Conservation (phyloP, 2,329 filamentous ascomycete species). For the Paraphoma chrysanthemicola region DNA sequence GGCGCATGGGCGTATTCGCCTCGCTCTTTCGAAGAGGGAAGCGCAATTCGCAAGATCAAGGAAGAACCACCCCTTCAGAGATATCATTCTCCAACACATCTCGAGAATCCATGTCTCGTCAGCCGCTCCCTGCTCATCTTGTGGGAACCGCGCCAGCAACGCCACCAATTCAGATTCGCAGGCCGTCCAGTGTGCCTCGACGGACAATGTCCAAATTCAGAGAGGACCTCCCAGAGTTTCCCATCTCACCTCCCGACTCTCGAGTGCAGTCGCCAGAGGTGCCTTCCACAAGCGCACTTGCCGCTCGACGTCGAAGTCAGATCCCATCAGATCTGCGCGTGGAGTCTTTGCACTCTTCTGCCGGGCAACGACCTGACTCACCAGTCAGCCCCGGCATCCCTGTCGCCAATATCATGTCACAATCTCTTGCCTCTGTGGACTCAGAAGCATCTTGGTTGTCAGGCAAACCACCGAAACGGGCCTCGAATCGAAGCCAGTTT, state of each 20-base stretch:
- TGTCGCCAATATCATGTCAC: conserved; percentile 62
- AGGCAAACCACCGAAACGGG: conserved; percentile 66
- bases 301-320: conserved; percentile 49
- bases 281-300: conserved; percentile 53
- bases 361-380: conserved; percentile 50
- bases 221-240: conserved; percentile 88
- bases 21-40: conserved; percentile 74
- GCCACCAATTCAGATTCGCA: conserved; percentile 50
- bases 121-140: conserved; percentile 59
- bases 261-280: conserved; percentile 79
- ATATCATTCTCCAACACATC: conserved; percentile 82
- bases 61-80: conserved; percentile 69
- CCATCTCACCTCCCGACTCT: conserved; percentile 84
- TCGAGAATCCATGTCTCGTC: conserved; percentile 78
- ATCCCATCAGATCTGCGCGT: conserved; percentile 43
- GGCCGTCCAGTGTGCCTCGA: conserved; percentile 67
- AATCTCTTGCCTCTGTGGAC: conserved; percentile 91
- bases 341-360: conserved; percentile 29
- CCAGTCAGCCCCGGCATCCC: conserved; percentile 46
- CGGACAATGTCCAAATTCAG: conserved; percentile 89
- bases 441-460: conserved; percentile 97
- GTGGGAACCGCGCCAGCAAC: conserved; percentile 47
- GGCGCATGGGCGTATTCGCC: conserved; percentile 44
- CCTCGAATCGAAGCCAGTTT: conserved; percentile 53
- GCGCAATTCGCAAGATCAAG: conserved; percentile 57